Conservation (phyloP, 2,329 filamentous ascomycete species). For the Pseudogymnoascus sp. region DNA sequence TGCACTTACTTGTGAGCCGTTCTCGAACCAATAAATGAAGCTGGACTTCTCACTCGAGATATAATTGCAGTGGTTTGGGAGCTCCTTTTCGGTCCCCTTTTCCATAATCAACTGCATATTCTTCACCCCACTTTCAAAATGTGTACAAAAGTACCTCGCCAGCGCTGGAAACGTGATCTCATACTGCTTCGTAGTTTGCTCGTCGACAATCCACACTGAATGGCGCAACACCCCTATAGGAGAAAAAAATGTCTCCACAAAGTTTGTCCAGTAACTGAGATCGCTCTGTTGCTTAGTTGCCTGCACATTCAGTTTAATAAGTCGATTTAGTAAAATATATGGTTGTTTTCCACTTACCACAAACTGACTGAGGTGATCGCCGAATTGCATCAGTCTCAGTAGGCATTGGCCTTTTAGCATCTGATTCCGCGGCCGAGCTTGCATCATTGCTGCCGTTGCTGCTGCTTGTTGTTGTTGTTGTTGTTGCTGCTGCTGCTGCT, state of each 20-base stretch:
- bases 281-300: slow-evolving; percentile 56
- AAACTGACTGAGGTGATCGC: slow-evolving; percentile 53
- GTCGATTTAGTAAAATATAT: slow-evolving; percentile 20
- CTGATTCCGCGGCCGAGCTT: slow-evolving; percentile 27
- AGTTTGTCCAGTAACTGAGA: slow-evolving; percentile 67
- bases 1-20: slow-evolving; percentile 67
- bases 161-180: slow-evolving; percentile 78
- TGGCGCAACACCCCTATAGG: slow-evolving; percentile 68
- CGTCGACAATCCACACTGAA: slow-evolving; percentile 52
- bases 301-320: slow-evolving; percentile 29
- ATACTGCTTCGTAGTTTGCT: slow-evolving; percentile 65
- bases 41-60: slow-evolving; percentile 71
- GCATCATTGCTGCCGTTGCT: slow-evolving; percentile 28
- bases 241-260: slow-evolving; percentile 77
- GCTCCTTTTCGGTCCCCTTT: slow-evolving; percentile 47
- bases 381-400: slow-evolving; percentile 53
- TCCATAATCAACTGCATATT: slow-evolving; percentile 83
- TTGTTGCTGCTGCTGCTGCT: slow-evolving; percentile 33
- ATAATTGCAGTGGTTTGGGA: slow-evolving; percentile 58
- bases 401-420: slow-evolving; percentile 47
- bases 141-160: slow-evolving; percentile 80
- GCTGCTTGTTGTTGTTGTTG: slow-evolving; percentile 28
- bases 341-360: slow-evolving; percentile 35
- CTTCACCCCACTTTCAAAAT: slow-evolving; percentile 79
- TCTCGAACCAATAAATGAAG: slow-evolving; percentile 83